Evolutionary conservation across 495 filamentous ascomycete species (phyloP).

Genomic region (Massariosphaeria phaeospora): DNA sequence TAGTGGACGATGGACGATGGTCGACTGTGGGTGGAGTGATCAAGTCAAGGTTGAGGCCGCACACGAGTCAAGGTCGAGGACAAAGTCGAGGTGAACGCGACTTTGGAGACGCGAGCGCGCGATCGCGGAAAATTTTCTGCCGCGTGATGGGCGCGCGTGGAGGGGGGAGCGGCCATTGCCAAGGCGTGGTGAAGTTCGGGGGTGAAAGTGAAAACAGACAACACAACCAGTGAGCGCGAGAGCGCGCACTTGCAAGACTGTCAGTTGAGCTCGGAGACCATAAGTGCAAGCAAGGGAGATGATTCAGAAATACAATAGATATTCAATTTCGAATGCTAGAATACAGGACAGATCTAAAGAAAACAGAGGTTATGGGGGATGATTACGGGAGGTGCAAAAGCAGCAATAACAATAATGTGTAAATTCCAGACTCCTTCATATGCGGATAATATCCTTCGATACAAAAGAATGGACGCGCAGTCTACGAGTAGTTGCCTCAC

Average conservation of each 20-base stretch:
- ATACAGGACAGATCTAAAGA: conserved; percentile 6
- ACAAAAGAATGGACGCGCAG: not conserved
- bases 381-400: conserved; percentile 9
- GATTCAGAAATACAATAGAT: not conserved
- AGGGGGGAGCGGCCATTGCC: too few species aligned
- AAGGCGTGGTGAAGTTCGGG: too few species aligned
- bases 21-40: too few species aligned
- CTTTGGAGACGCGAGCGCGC: too few species aligned
- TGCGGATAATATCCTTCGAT: not conserved
- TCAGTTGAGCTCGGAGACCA: not conserved
- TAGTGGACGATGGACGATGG: too few species aligned
- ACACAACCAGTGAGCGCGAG: too few species aligned
- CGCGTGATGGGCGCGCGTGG: too few species aligned
- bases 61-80: too few species aligned
- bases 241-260: not conserved
- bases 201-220: too few species aligned
- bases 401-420: not conserved
- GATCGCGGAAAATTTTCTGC: too few species aligned
- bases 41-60: too few species aligned
- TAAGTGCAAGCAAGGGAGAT: not conserved
- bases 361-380: not conserved
- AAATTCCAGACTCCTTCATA: not conserved
- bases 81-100: too few species aligned
- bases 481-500: not conserved
- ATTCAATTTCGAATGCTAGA: conserved; percentile 22